Base-by-base conservation (phyloP, 768 basidiomycete genomes). In the Auricularia auricula-judae region DNA sequence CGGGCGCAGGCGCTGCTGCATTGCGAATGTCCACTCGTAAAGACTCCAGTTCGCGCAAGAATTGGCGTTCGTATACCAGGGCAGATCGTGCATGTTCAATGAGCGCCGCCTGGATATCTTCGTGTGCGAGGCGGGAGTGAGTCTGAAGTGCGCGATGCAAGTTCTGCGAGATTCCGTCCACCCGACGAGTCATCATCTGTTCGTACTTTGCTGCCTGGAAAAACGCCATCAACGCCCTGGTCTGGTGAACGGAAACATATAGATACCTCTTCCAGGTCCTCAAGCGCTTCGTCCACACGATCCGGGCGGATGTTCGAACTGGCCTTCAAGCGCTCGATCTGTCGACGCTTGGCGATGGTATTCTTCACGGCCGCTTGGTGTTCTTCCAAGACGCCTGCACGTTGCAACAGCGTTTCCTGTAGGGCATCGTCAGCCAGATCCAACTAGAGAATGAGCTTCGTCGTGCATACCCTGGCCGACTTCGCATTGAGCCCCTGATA, bases 401-500 rank as follows among this genome's bases (percentile, higher is more conserved):
- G 87, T 79, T 94, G 92, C 63, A 86, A 82, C 8, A 98, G 76
- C 0, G 97, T 95, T 74, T 96, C 93, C 74, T 73, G 64, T 34
- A 62, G 21, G 16, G 5, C 3, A n/a, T 23, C 14, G 44, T 5
- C 33, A 14, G 29, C 29, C 11, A 33, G 5, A 16, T 36, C 16
- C n/a, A 36, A 29, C 35, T 44, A 29, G 61, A 53, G n/a, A 42
- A 33, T 18, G 56, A 64, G 18, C 34, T 14, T 42, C 3, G 36
- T 3, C 7, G 29, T 47, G 29, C 67, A 33, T 16, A 78, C 78
- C 69, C 97, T 98, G 1, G 97, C 97, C 21, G 95, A 92, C 56
- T 89, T 83, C n/a, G 97, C 93, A 71, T 99, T 98, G 77, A 95
- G 81, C 21, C 94, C 91, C 74, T 98, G 95, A 75, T 99, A 99